These are phyloP conservation scores for Crepidotus variabilis DNA, from an alignment of 768 basidiomycete genomes.

Conservation along the genomic window DNA sequence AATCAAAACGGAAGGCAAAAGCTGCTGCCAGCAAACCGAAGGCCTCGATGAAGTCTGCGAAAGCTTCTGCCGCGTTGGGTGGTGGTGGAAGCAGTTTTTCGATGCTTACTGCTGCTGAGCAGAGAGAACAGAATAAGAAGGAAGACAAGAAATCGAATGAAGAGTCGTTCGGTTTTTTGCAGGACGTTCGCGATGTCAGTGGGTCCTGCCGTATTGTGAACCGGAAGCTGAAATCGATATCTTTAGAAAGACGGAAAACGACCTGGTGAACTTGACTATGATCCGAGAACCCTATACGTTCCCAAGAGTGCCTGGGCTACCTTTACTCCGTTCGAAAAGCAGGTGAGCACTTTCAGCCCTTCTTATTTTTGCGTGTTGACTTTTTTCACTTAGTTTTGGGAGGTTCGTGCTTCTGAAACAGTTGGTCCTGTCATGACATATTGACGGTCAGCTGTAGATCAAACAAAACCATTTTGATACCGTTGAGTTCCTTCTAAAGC, in stretches of 20 bases:
- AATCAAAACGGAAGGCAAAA: conserved; percentile 32
- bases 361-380: background rate
- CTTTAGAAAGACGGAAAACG: conserved; percentile 73
- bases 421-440: background rate
- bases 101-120: conserved; percentile 85
- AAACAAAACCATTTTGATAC: conserved; percentile 98
- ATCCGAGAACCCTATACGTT: conserved; percentile 83
- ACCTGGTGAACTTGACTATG: conserved; percentile 83
- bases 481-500: conserved; percentile 30
- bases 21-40: conserved; percentile 24
- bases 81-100: conserved; percentile 25
- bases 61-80: conserved; percentile 16
- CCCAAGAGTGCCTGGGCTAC: conserved; percentile 71
- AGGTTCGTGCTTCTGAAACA: conserved; percentile 37
- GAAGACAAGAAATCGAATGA: conserved; percentile 80
- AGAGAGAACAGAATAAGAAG: conserved; percentile 70
- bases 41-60: conserved; percentile 20
- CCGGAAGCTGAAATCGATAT: background rate
- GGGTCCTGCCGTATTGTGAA: background rate
- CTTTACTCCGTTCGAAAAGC: conserved; percentile 96
- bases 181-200: conserved; percentile 67
- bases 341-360: conserved; percentile 37
- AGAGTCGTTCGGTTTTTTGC: conserved; percentile 71
- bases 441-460: conserved; percentile 47
- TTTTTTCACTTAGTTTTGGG: conserved; percentile 56